Evolutionary conservation across 2,329 filamentous ascomycete genomes (phyloP).

Genomic region (Colletotrichum agaves): DNA sequence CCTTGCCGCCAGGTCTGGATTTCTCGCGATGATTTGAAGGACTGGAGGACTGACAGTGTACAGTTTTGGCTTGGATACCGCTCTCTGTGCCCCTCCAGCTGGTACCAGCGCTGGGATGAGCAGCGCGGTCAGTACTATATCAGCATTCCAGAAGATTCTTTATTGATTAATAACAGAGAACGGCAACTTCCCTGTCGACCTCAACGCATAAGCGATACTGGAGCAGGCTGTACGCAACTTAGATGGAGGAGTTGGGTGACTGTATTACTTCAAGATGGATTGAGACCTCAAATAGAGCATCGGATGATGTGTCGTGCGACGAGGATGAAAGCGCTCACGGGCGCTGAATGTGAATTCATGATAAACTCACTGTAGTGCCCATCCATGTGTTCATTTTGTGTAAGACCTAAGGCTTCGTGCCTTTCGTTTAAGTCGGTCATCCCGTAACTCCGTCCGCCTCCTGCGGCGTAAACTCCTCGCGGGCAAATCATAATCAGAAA

Average conservation of each 20-base stretch:
- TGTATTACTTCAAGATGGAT: conserved; percentile 50
- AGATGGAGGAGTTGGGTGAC: conserved; percentile 41
- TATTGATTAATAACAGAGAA: conserved; percentile 59
- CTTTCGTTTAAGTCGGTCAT: background rate
- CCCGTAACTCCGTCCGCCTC: conserved; percentile 32
- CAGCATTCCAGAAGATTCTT: background rate
- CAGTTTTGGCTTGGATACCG: conserved; percentile 98
- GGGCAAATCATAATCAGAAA: background rate
- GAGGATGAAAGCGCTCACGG: conserved; percentile 21
- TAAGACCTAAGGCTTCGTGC: conserved; percentile 8
- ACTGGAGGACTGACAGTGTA: conserved; percentile 40
- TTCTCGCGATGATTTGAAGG: background rate
- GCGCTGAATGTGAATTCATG: conserved; percentile 33
- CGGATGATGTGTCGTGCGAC: conserved; percentile 33
- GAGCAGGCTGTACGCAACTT: conserved; percentile 33
- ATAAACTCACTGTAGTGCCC: conserved; percentile 18
- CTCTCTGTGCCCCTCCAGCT: conserved; percentile 95
- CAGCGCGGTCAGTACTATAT: conserved; percentile 79
- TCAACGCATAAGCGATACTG: conserved; percentile 63
- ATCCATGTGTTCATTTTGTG: conserved; percentile 22
- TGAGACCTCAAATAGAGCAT: conserved; percentile 40
- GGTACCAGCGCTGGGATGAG: conserved; percentile 95
- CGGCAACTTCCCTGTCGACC: conserved; percentile 74
- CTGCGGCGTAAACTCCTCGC: conserved; percentile 10
- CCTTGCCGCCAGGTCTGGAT: conserved; percentile 89